Percentiles rank a stretch among this genome's conserved stretches.
Evolutionary conservation across 805 yeast species (phyloP).

Genomic region (Yamadazyma endophytica): DNA sequence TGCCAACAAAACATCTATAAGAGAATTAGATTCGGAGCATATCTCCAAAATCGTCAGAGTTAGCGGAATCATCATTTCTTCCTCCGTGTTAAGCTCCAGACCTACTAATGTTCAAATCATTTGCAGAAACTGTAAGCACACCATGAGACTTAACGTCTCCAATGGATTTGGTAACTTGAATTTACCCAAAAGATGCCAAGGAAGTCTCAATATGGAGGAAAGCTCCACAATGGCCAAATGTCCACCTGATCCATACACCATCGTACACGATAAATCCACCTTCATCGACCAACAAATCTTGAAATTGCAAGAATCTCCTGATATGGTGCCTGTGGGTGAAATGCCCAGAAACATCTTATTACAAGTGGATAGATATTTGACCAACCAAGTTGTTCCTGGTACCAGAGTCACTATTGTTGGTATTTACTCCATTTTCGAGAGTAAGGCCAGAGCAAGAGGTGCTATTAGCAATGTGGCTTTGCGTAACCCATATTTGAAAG

Average conservation of each 20-base stretch:
- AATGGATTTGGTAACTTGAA: slow-evolving; percentile 69
- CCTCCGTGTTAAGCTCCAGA: slow-evolving; percentile 82
- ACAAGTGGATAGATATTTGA: slow-evolving; percentile 83
- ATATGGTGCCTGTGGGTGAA: slow-evolving; percentile 98
- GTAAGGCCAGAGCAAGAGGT: slow-evolving; percentile 35
- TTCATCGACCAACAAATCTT: slow-evolving; percentile 93
- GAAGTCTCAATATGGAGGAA: slow-evolving; percentile 36
- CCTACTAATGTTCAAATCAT: slow-evolving; percentile 80
- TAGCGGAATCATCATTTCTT: slow-evolving; percentile 89
- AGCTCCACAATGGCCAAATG: slow-evolving; percentile 60
- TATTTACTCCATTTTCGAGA: slow-evolving; percentile 83
- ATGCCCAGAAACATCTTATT: slow-evolving; percentile 92
- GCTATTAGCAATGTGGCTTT: slow-evolving; percentile 67
- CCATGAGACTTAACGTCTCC: slow-evolving; percentile 56
- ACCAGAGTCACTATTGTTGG: slow-evolving; percentile 90
- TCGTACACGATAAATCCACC: slow-evolving; percentile 89
- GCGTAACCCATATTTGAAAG: slow-evolving; percentile 85
- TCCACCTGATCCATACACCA: slow-evolving; percentile 88
- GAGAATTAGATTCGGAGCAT: slow-evolving; percentile 82
- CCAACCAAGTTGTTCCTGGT: slow-evolving; percentile 92
- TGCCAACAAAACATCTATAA: slow-evolving; percentile 66
- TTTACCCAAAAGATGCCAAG: slow-evolving; percentile 65
- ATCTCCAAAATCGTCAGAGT: slow-evolving; percentile 86
- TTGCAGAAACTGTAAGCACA: slow-evolving; percentile 85
- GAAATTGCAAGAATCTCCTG: slow-evolving; percentile 96